Conservation (phyloP, 2,329 filamentous ascomycete genomes). For the Akanthomyces uredinophilus region DNA sequence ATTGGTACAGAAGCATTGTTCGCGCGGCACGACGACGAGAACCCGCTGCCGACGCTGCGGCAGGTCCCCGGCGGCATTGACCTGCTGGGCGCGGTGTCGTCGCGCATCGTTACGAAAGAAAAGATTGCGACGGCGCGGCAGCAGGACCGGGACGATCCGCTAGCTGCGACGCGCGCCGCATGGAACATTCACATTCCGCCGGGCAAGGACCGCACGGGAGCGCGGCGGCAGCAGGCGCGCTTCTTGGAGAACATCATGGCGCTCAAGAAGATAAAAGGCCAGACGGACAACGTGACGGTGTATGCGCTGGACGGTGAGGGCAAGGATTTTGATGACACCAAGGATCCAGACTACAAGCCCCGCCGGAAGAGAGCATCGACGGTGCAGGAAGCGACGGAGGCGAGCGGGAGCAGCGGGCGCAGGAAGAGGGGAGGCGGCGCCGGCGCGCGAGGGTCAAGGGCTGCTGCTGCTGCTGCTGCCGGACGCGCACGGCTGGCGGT, state of each 20-base stretch:
- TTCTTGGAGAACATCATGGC: slow-evolving; percentile 64
- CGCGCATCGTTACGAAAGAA: slow-evolving; percentile 64
- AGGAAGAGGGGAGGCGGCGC: neutral
- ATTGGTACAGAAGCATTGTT: slow-evolving; percentile 78
- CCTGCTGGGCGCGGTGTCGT: slow-evolving; percentile 64
- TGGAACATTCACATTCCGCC: slow-evolving; percentile 41
- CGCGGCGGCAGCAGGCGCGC: slow-evolving; percentile 42
- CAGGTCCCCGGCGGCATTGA: slow-evolving; percentile 49
- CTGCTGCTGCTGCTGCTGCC: neutral
- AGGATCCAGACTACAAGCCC: slow-evolving; percentile 33
- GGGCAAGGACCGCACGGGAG: slow-evolving; percentile 42
- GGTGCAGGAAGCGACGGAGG: neutral
- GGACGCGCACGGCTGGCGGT: slow-evolving; percentile 10
- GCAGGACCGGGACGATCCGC: slow-evolving; percentile 27
- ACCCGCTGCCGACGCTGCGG: slow-evolving; percentile 41
- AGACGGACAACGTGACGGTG: slow-evolving; percentile 61
- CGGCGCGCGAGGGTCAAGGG: slow-evolving; percentile 23
- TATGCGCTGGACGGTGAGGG: slow-evolving; percentile 43
- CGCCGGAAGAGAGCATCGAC: slow-evolving; percentile 11
- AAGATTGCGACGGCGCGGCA: slow-evolving; percentile 50
- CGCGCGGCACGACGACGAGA: slow-evolving; percentile 56
- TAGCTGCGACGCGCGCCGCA: slow-evolving; percentile 36
- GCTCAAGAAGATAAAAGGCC: slow-evolving; percentile 59
- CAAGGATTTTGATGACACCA: slow-evolving; percentile 37
- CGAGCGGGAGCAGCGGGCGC: neutral